Conservation (phyloP, 1,284 basidiomycete species). For the Boletellus deceptivus region DNA sequence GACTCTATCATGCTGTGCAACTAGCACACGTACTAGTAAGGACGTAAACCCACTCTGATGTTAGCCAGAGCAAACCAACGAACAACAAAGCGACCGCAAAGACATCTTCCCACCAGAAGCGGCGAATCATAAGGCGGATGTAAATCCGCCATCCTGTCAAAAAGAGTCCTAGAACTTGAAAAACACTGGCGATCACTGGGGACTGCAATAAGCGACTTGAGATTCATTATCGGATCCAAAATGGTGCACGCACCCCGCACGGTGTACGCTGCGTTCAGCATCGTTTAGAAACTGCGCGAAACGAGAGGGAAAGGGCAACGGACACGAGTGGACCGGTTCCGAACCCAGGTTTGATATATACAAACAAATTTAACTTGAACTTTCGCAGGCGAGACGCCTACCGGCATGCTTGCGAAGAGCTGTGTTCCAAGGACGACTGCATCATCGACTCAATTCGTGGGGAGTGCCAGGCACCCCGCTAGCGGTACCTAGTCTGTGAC, state of each 20-base stretch:
- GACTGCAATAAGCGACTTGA: neutral
- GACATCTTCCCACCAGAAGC: slow-evolving; percentile 27
- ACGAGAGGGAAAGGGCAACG: neutral
- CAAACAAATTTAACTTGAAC: neutral
- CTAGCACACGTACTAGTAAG: slow-evolving; percentile 7
- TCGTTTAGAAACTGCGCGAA: neutral
- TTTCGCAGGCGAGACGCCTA: slow-evolving; percentile 9
- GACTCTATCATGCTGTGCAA: neutral
- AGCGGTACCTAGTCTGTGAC: neutral
- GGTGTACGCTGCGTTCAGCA: slow-evolving; percentile 1
- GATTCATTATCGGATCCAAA: neutral
- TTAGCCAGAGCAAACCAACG: slow-evolving; percentile 11
- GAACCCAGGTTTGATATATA: slow-evolving; percentile 3
- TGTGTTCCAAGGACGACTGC: neutral
- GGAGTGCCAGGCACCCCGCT: neutral
- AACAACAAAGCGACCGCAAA: slow-evolving; percentile 16
- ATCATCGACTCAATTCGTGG: neutral
- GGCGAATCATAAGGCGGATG: slow-evolving; percentile 21
- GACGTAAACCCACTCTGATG: slow-evolving; percentile 12
- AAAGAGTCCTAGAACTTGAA: slow-evolving; percentile 16
- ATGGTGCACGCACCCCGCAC: slow-evolving; percentile 9
- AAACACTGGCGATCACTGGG: slow-evolving; percentile 10
- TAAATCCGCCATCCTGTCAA: slow-evolving; percentile 23
- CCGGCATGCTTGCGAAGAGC: slow-evolving; percentile 8
- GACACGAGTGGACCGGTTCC: too few relatives aligned